These are phyloP conservation scores for Dipodascus geniculatus DNA, from an alignment of 805 yeast genomes.

Conservation along the genomic window DNA sequence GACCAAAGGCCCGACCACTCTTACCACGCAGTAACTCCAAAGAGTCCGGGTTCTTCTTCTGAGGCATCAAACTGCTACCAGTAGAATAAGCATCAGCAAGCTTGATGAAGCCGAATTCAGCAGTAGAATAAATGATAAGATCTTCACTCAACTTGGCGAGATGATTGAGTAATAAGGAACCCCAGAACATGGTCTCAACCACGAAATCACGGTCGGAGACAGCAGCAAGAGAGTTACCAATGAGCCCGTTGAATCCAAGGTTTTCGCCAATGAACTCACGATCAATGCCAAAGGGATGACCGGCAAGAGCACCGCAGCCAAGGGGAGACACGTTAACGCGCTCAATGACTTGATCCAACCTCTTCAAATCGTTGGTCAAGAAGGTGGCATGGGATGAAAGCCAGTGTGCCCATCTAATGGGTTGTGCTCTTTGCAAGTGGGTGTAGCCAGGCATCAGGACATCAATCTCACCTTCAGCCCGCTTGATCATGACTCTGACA, in stretches of 20 bases:
- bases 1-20: conserved; percentile 94
- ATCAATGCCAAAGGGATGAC: conserved; percentile 98
- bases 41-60: conserved; percentile 96
- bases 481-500: conserved; percentile 50
- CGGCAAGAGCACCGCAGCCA: conserved; percentile 97
- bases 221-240: conserved; percentile 94
- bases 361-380: conserved; percentile 78
- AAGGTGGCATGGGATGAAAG: conserved; percentile 89
- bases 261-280: conserved; percentile 76
- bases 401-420: conserved; percentile 99
- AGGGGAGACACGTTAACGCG: conserved; percentile 85
- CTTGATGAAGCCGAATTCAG: conserved; percentile 90
- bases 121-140: conserved; percentile 89
- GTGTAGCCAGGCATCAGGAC: conserved; percentile 98
- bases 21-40: conserved; percentile 92
- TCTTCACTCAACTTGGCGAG: conserved; percentile 92
- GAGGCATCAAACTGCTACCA: conserved; percentile 98
- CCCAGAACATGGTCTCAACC: conserved; percentile 93
- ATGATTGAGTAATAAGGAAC: conserved; percentile 88
- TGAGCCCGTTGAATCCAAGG: conserved; percentile 71
- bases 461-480: conserved; percentile 82
- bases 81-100: conserved; percentile 97
- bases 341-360: conserved; percentile 66
- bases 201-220: conserved; percentile 97
- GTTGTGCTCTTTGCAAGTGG: conserved; percentile 96